Evolutionary conservation across 192 early-diverging fungal genomes (phyloP), one percentile per base, ranked within the genome.

Genomic region (Chytriomyces sp.): DNA sequence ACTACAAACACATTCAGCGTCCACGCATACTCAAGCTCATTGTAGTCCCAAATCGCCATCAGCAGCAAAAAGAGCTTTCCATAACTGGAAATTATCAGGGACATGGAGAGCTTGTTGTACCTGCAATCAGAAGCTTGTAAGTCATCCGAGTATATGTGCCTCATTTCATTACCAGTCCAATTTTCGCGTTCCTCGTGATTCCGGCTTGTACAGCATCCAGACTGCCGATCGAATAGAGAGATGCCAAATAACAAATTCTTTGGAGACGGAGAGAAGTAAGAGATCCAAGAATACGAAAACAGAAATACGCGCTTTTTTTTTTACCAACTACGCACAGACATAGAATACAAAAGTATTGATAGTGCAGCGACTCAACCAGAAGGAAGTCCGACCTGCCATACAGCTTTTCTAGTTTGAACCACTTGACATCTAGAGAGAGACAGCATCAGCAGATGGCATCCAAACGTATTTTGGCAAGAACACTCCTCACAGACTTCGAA

Each of bases 31-130:
- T 93, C 91, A 5, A 92, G 78, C 76, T 92, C 88, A 44, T 90
- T 89, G 77, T 95, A 95, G 71, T 95, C 91, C 95, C 95, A 97
- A 62, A 97, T 92, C 3, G 95, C 94, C 88, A 95, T 92, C 60
- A 95, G 81, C 16, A 97, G 92, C 61, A 92, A 84, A 71, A 97
- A 81, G 70, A 97, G 88, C 81, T 94, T 94, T 45, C 93, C 94
- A 86, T 96, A 95, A 60, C 89, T 90, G 16, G 94, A 94, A 23
- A 95, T 88, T 26, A 95, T 91, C 61, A 95, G 77, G 6, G 92
- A 91, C 67, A 80, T 80, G 8, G 79, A 85, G 8, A 93, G 81
- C 62, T 86, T 85, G 77, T 91, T 91, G 80, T 88, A 89, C 53
- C 88, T 90, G 45, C 50, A 26, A 66, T 18, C 16, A 18, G 6